Evolutionary conservation across 2,329 filamentous ascomycete genomes (phyloP).

Genomic region (Trichoderma aggressivum): DNA sequence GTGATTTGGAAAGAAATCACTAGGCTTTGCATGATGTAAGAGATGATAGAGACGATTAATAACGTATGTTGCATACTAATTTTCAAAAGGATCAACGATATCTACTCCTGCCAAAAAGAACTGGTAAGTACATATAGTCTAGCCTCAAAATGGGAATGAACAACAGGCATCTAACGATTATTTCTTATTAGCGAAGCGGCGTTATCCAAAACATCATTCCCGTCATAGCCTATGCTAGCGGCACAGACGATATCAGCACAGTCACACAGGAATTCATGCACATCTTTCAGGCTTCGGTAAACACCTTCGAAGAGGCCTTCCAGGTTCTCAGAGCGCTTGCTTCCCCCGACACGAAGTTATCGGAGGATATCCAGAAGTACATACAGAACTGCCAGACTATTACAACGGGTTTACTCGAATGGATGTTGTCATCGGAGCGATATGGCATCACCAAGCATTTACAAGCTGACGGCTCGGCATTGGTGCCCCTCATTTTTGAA

Average conservation of each 20-base stretch:
- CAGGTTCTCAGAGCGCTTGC: background rate
- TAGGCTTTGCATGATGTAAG: conserved; percentile 9
- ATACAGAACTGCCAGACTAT: conserved; percentile 2
- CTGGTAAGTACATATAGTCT: background rate
- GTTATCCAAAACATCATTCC: conserved; percentile 8
- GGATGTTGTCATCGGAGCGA: conserved; percentile 1
- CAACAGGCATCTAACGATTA: background rate
- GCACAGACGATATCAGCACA: background rate
- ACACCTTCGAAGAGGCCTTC: background rate
- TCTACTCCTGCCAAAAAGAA: conserved; percentile 9
- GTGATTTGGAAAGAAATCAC: conserved; percentile 8
- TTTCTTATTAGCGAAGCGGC: background rate
- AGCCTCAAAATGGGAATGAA: background rate
- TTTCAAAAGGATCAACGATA: conserved; percentile 2
- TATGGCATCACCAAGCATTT: background rate
- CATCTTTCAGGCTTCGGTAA: background rate
- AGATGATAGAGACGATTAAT: background rate
- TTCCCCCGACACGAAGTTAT: background rate
- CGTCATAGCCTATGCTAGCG: background rate
- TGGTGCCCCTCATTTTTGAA: background rate
- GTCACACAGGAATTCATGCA: background rate
- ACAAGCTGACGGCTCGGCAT: background rate
- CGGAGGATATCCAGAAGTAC: background rate
- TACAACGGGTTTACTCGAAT: background rate
- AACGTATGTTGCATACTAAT: background rate